Percentiles rank a stretch among this genome's conserved stretches.
phyloP scores from a whole-genome alignment of 2,329 filamentous ascomycete genomes.

The Metarhizium anisopliae region DNA sequence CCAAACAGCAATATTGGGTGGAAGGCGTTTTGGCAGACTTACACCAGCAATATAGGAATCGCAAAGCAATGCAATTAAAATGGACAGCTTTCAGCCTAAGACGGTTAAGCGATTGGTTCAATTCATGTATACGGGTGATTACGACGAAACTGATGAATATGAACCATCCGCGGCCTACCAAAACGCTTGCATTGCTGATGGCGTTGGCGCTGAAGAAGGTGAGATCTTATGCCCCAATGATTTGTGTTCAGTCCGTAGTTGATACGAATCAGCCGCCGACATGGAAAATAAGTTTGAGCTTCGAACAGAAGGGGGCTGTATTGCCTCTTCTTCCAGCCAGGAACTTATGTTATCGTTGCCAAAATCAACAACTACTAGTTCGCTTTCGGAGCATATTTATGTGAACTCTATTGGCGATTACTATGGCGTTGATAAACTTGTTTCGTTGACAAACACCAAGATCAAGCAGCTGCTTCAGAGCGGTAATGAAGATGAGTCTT shows the following conservation, averaged over 20 bases:
- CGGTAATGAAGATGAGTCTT: background rate
- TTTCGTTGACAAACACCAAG: conserved; percentile 6
- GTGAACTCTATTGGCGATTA: conserved; percentile 15
- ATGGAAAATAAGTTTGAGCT: too few species aligned
- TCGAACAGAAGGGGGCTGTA: too few species aligned
- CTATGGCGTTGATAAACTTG: conserved; percentile 10
- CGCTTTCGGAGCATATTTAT: conserved; percentile 8
- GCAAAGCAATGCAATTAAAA: conserved; percentile 6
- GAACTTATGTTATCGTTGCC: background rate
- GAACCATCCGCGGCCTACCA: too few species aligned
- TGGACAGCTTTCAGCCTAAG: conserved; percentile 9
- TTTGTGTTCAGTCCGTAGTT: too few species aligned
- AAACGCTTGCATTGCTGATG: too few species aligned
- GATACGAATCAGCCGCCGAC: too few species aligned
- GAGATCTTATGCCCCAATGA: too few species aligned
- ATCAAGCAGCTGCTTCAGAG: conserved; percentile 3
- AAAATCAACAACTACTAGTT: background rate
- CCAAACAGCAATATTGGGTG: too few species aligned
- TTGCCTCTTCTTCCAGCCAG: too few species aligned
- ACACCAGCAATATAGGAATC: conserved; percentile 8
- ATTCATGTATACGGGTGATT: conserved; percentile 14
- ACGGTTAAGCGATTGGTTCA: conserved; percentile 12
- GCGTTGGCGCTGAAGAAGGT: too few species aligned
- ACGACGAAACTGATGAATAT: conserved; percentile 1
- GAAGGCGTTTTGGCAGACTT: background rate